Conservation (phyloP, 495 filamentous ascomycete species). For the Podospora pseudoanserina region DNA sequence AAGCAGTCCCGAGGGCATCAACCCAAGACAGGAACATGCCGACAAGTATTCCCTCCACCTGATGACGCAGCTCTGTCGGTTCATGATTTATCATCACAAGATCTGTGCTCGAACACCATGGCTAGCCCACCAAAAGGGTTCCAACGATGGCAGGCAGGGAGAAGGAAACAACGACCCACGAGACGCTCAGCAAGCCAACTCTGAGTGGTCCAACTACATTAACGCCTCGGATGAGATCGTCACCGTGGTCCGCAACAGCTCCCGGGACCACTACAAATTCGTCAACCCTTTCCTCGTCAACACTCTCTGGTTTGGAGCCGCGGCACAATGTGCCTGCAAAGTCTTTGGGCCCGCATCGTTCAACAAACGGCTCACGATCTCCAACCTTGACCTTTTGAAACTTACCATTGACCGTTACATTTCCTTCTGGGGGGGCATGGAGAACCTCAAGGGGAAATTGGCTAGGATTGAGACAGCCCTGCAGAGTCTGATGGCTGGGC, state of each 20-base stretch:
- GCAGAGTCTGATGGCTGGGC: conserved; percentile 12
- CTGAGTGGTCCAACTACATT: conserved; percentile 25
- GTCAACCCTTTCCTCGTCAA: conserved; percentile 33
- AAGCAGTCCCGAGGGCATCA: neutral
- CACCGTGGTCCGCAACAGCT: conserved; percentile 20
- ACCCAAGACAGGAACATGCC: conserved; percentile 18
- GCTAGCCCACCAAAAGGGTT: neutral
- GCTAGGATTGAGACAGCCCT: conserved; percentile 18
- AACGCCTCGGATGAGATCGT: conserved; percentile 30
- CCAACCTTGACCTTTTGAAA: conserved; percentile 19
- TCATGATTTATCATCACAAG: conserved; percentile 35
- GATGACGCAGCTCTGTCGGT: conserved; percentile 31
- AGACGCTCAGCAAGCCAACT: neutral
- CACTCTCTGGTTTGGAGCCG: conserved; percentile 33
- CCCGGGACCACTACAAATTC: conserved; percentile 22
- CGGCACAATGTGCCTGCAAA: conserved; percentile 26
- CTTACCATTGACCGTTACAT: conserved; percentile 22
- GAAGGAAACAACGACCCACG: neutral
- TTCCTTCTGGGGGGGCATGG: conserved; percentile 22
- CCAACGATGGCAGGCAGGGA: no score
- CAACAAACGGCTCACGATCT: conserved; percentile 14
- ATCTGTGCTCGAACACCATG: conserved; percentile 23
- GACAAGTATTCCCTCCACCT: conserved; percentile 30
- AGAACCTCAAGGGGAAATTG: conserved; percentile 18
- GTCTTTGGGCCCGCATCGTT: conserved; percentile 18